These are phyloP conservation scores for Amphirosellinia nigrospora DNA, from an alignment of 495 filamentous ascomycete species.

Conservation along the genomic window DNA sequence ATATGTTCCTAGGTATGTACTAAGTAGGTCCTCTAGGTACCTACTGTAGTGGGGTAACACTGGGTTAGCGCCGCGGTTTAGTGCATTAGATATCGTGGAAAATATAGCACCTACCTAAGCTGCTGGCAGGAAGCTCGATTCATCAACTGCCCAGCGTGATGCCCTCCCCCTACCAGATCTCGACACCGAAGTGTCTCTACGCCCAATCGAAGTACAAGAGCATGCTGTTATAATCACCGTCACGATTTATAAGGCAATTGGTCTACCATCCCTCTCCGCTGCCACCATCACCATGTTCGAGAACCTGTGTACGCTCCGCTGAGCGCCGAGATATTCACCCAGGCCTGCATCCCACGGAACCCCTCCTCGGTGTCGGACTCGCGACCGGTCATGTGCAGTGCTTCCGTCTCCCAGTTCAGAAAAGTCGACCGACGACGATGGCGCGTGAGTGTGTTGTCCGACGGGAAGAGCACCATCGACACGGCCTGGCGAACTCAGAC, in stretches of 20 bases:
- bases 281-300: constrained; percentile 64
- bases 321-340: constrained; percentile 84
- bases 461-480: constrained; percentile 77
- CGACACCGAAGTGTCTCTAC: not conserved
- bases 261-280: not conserved
- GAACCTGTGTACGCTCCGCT: constrained; percentile 87
- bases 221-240: not conserved
- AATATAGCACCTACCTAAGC: too few relatives aligned
- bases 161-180: too few relatives aligned
- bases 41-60: too few relatives aligned
- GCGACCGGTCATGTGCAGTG: constrained; percentile 85
- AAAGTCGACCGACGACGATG: constrained; percentile 53
- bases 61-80: constrained; percentile 7
- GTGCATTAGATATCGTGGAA: constrained; percentile 6
- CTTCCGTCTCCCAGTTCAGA: constrained; percentile 73
- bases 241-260: not conserved
- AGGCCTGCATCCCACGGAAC: constrained; percentile 84
- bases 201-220: not conserved
- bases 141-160: too few relatives aligned
- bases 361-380: constrained; percentile 84
- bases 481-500: constrained; percentile 88
- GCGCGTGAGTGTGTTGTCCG: constrained; percentile 54
- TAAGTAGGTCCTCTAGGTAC: too few relatives aligned
- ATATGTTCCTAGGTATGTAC: not conserved
- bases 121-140: too few relatives aligned